phyloP scores from a whole-genome alignment of 2,329 filamentous ascomycete genomes.

The Claviceps cyperi region DNA sequence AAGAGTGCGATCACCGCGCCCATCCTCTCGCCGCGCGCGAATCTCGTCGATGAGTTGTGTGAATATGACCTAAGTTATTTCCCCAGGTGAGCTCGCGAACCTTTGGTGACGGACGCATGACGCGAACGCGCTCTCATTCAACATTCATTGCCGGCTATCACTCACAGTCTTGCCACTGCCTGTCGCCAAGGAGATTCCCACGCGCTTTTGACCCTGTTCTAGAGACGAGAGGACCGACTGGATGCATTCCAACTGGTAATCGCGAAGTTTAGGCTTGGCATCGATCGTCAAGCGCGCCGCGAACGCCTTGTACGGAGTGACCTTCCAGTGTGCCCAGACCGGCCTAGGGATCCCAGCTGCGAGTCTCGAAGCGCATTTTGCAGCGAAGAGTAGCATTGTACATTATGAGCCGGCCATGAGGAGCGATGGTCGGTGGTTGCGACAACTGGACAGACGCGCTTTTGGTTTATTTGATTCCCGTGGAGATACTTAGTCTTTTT shows the following conservation, averaged over 20 bases:
- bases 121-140: not conserved
- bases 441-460: no score
- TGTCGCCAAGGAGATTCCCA: slow-evolving; percentile 77
- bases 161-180: slow-evolving; percentile 76
- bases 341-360: slow-evolving; percentile 5
- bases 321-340: slow-evolving; percentile 1
- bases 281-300: slow-evolving; percentile 10
- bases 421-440: not conserved
- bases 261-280: slow-evolving; percentile 46
- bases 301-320: slow-evolving; percentile 10
- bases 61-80: slow-evolving; percentile 61
- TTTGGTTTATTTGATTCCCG: no score
- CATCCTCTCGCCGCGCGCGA: slow-evolving; percentile 27
- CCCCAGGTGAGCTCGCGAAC: not conserved
- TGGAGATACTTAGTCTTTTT: no score
- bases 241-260: slow-evolving; percentile 88
- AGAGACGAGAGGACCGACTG: slow-evolving; percentile 61
- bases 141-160: not conserved
- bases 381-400: slow-evolving; percentile 21
- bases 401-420: slow-evolving; percentile 14
- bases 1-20: slow-evolving; percentile 55
- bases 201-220: slow-evolving; percentile 55
- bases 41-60: slow-evolving; percentile 83
- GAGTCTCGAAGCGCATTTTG: slow-evolving; percentile 15
- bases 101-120: not conserved